These are phyloP conservation scores for Inga laurina DNA, from an alignment of 306 rosid species.

Conservation along the genomic window DNA sequence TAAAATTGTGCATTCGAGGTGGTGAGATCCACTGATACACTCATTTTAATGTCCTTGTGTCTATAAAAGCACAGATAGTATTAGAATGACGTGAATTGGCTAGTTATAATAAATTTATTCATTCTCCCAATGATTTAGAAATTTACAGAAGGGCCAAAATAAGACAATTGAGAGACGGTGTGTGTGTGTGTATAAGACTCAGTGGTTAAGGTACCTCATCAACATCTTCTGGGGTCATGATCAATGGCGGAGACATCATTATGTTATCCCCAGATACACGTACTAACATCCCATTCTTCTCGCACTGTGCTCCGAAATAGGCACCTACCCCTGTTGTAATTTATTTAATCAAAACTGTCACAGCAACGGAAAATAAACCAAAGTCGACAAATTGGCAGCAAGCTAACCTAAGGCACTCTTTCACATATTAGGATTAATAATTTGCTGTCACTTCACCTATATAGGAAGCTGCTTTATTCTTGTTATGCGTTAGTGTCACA, in stretches of 20 bases:
- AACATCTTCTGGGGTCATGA: conserved; percentile 63
- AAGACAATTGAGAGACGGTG: neutral
- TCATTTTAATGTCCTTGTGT: neutral
- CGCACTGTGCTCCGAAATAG: conserved; percentile 81
- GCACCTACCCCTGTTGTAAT: conserved; percentile 64
- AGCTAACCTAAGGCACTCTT: neutral
- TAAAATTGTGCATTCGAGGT: neutral
- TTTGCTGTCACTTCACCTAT: neutral
- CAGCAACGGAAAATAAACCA: conserved; percentile 10
- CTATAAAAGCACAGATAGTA: neutral
- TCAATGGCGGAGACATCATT: conserved; percentile 88
- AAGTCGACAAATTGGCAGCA: conserved; percentile 14
- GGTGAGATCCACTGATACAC: neutral
- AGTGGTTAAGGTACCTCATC: conserved; percentile 61
- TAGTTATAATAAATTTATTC: neutral
- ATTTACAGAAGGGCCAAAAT: neutral
- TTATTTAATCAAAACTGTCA: conserved; percentile 12
- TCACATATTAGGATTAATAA: neutral
- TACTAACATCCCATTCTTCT: conserved; percentile 79
- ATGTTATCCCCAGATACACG: conserved; percentile 80
- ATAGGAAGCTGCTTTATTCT: neutral
- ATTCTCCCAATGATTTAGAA: neutral
- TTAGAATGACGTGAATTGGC: neutral
- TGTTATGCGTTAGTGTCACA: neutral
- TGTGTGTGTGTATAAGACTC: neutral